Evolutionary conservation across 306 rosid species (phyloP).

Genomic region (Dryas alaskensis): DNA sequence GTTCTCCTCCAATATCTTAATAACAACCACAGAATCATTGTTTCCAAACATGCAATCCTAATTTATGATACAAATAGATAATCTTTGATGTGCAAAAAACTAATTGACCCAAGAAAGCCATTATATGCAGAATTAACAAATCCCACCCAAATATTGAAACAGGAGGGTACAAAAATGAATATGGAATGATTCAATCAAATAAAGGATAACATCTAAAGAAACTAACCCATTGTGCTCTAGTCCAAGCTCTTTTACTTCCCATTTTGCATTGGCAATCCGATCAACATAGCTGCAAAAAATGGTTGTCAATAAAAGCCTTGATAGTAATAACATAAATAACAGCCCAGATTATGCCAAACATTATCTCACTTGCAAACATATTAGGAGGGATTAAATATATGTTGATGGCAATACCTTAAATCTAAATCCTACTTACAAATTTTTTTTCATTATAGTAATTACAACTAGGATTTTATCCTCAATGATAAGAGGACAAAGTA

Average conservation of each 20-base stretch:
- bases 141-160: not conserved
- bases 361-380: not conserved
- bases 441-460: not conserved
- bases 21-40: not conserved
- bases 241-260: conserved; percentile 98
- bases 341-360: not conserved
- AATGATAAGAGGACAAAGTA: not conserved
- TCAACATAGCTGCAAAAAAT: conserved; percentile 73
- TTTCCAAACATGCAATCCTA: not conserved
- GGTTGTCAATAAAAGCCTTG: not conserved
- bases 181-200: conserved; percentile 2
- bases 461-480: not conserved
- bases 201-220: conserved; percentile 28
- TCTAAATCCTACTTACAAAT: not conserved
- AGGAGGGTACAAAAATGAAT: conserved; percentile 10
- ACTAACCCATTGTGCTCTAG: conserved; percentile 96
- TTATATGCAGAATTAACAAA: not conserved
- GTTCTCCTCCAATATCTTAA: not conserved
- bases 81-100: not conserved
- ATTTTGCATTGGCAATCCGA: conserved; percentile 83
- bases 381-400: not conserved
- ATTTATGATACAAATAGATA: not conserved
- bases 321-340: not conserved
- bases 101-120: not conserved
- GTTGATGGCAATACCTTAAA: no score